phyloP scores from a whole-genome alignment of 2,329 filamentous ascomycete species.

The Aureobasidium pullulans region DNA sequence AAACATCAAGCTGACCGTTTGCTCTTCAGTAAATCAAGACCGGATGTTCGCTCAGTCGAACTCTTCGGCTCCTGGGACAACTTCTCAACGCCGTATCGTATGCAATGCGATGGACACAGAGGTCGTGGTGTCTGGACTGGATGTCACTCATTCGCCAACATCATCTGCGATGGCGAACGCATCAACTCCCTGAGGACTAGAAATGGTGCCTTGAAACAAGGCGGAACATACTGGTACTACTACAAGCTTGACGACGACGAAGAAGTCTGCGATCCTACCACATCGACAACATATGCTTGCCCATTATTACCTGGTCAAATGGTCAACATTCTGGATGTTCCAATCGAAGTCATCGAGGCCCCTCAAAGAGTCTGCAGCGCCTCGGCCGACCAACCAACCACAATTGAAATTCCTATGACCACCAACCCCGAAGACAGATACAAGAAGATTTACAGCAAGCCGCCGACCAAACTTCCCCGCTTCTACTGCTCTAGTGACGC shows the following conservation, averaged over 20 bases:
- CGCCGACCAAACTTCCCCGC: constrained; percentile 14
- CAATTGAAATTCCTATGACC: constrained; percentile 16
- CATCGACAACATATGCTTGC: constrained; percentile 70
- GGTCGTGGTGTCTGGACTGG: constrained; percentile 76
- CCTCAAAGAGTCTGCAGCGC: constrained; percentile 25
- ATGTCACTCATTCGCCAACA: constrained; percentile 78
- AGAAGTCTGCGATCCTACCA: constrained; percentile 66
- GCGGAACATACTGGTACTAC: constrained; percentile 94
- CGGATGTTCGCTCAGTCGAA: constrained; percentile 61
- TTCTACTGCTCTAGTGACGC: constrained; percentile 16
- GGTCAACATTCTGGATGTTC: constrained; percentile 78
- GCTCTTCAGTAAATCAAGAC: constrained; percentile 24
- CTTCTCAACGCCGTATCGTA: constrained; percentile 68
- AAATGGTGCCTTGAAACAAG: constrained; percentile 81
- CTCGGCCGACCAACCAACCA: constrained; percentile 22
- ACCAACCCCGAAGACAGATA: constrained; percentile 15
- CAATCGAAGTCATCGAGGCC: constrained; percentile 47
- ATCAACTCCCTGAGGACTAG: constrained; percentile 48
- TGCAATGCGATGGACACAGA: constrained; percentile 72
- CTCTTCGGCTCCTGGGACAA: constrained; percentile 95
- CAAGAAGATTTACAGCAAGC: constrained; percentile 15
- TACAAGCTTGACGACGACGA: constrained; percentile 74
- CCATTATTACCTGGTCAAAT: constrained; percentile 82
- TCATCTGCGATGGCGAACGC: constrained; percentile 68
- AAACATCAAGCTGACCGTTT: background rate